Percentiles rank a stretch among this genome's conserved stretches.
Conservation (phyloP, 2,329 filamentous ascomycete genomes). For the Huntiella bhutanensis region DNA sequence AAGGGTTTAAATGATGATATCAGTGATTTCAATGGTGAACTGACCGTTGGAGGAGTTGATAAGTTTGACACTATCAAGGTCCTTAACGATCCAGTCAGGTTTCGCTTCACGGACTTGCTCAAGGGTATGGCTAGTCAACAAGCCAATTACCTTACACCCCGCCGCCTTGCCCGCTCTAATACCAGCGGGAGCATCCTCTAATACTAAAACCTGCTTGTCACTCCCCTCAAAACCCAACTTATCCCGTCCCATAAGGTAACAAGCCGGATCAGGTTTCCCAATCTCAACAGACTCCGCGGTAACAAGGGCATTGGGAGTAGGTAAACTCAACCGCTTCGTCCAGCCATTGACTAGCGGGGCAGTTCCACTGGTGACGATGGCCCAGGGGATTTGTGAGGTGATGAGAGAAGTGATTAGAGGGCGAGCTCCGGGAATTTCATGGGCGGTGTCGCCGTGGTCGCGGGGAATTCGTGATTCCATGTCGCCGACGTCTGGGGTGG, state of each 20-base stretch:
- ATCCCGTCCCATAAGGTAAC: constrained; percentile 50
- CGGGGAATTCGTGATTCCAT: constrained; percentile 64
- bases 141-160: constrained; percentile 66
- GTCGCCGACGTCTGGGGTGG: constrained; percentile 47
- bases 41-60: constrained; percentile 35
- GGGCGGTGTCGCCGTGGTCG: constrained; percentile 56
- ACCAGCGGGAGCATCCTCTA: constrained; percentile 80
- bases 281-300: constrained; percentile 56
- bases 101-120: constrained; percentile 53
- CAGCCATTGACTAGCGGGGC: constrained; percentile 50
- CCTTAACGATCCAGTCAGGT: constrained; percentile 75
- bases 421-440: constrained; percentile 72
- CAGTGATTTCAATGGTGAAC: constrained; percentile 47
- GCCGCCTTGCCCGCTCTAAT: constrained; percentile 69
- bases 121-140: constrained; percentile 65
- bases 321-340: constrained; percentile 47
- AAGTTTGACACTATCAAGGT: constrained; percentile 56
- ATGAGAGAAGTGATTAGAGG: constrained; percentile 49
- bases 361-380: constrained; percentile 66
- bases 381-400: constrained; percentile 49
- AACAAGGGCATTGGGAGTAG: constrained; percentile 46
- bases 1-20: background rate
- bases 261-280: constrained; percentile 61
- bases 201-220: constrained; percentile 44
- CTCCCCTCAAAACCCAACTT: constrained; percentile 34